A percentile compares a stretch with the other conserved stretches of the same genome.
These are phyloP conservation scores for Suillus hirtellus DNA, from an alignment of 768 basidiomycete species.

Conservation along the genomic window DNA sequence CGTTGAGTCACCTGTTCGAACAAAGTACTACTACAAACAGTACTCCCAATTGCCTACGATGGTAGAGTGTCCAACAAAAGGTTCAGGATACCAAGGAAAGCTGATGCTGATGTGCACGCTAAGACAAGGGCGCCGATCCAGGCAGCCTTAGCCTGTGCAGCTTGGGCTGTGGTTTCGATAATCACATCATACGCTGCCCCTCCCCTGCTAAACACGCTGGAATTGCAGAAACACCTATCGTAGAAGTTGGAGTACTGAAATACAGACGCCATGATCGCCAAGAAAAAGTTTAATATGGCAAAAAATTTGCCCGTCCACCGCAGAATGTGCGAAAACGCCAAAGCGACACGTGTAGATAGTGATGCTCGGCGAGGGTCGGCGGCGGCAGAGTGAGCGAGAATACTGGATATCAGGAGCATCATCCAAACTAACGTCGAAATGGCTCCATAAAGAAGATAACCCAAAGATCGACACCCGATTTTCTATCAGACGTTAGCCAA, in stretches of 20 bases:
- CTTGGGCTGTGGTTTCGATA: slow-evolving; percentile 16
- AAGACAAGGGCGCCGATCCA: slow-evolving; percentile 41
- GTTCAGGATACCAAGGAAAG: slow-evolving; percentile 32
- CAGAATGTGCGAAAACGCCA: slow-evolving; percentile 9
- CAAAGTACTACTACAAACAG: neutral
- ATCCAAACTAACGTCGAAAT: slow-evolving; percentile 24
- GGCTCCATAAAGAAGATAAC: slow-evolving; percentile 24
- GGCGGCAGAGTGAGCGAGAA: slow-evolving; percentile 3
- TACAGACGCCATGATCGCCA: slow-evolving; percentile 19
- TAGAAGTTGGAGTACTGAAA: slow-evolving; percentile 26
- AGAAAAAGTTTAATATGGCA: slow-evolving; percentile 19
- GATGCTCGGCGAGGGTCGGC: neutral
- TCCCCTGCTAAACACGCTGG: slow-evolving; percentile 20
- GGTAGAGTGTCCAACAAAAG: slow-evolving; percentile 24
- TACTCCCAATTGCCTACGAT: neutral
- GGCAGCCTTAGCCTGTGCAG: slow-evolving; percentile 24
- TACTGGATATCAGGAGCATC: slow-evolving; percentile 19
- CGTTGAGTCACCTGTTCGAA: neutral
- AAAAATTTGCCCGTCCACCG: slow-evolving; percentile 20
- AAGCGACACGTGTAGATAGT: slow-evolving; percentile 7
- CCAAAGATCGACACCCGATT: slow-evolving; percentile 24
- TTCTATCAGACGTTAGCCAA: slow-evolving; percentile 4
- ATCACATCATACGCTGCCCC: neutral
- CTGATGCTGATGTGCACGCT: slow-evolving; percentile 21
- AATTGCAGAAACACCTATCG: slow-evolving; percentile 26